phyloP scores from a whole-genome alignment of 495 filamentous ascomycete genomes.

The Cladorrhinum samala region DNA sequence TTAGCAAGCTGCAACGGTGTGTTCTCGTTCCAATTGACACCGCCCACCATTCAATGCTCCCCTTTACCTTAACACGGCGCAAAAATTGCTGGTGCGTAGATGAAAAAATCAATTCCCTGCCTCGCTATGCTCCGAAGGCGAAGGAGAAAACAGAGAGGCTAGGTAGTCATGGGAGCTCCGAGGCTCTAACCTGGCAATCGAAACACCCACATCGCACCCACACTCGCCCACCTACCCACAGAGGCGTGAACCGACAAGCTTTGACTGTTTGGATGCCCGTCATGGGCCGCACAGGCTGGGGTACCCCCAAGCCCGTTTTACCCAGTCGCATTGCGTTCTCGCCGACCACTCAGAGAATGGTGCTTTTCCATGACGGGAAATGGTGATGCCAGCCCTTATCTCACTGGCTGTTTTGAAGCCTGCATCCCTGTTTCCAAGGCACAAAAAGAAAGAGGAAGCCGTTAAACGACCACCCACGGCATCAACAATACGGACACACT shows the following conservation, averaged over 20 bases:
- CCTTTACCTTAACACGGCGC: not conserved
- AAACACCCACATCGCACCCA: slow-evolving; percentile 3
- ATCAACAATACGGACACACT: no score
- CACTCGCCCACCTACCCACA: slow-evolving; percentile 1
- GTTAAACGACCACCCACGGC: not conserved
- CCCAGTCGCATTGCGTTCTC: slow-evolving; percentile 14
- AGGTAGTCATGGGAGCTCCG: not conserved
- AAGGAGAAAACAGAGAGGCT: not conserved
- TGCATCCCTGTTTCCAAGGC: slow-evolving; percentile 2
- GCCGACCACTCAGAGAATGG: slow-evolving; percentile 2
- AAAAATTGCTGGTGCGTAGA: not conserved
- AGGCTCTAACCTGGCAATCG: slow-evolving; percentile 1
- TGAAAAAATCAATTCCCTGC: not conserved
- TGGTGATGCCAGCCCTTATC: slow-evolving; percentile 3
- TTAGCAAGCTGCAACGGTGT: not conserved
- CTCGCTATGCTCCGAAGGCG: not conserved
- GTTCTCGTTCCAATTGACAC: slow-evolving; percentile 4
- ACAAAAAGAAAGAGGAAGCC: not conserved
- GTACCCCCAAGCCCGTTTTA: slow-evolving; percentile 16
- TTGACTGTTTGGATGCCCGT: slow-evolving; percentile 18
- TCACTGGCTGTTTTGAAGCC: slow-evolving; percentile 5
- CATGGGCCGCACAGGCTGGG: slow-evolving; percentile 15
- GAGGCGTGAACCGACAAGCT: slow-evolving; percentile 22
- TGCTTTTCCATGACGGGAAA: not conserved
- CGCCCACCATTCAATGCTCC: not conserved